Evolutionary conservation across 345 rosid genomes (phyloP), one percentile per base, ranked within the genome.

Genomic region (Raphanus sativus): DNA sequence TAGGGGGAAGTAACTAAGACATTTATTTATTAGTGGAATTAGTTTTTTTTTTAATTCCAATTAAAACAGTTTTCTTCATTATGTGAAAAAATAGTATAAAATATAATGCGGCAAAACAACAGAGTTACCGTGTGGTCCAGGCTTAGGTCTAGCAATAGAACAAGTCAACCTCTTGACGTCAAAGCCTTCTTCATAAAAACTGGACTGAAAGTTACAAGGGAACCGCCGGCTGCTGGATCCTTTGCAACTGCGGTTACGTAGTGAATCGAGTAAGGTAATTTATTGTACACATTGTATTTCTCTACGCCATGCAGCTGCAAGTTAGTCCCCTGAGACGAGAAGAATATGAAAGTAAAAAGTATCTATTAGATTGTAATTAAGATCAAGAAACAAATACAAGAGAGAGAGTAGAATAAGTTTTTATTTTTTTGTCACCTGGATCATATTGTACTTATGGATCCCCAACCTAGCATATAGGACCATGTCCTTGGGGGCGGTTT

Each of bases 151-250:
- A 54, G 64, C 63, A 69, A 56, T 21, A 33, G 3, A 6, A 2
- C 25, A 52, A 2, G 0, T 11, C 11, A 33, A 1, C 2, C 16
- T 32, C 11, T 4, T 42, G 50, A 42, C 4, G 6, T 4, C 13
- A 6, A 0, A 0, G 68, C 60, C 48, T 28, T 45, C 21, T 16
- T 3, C 68, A 16, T 3, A 0, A 42, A 62, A 7, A 2, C 0
- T 16, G 0, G 68, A 28, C 30, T 62, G 75, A 45, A 72, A 62
- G 48, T 3, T 11, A 62, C 68, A 72, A 72, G 68, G 13, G 75
- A 72, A 42, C 25, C 30, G 3, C 75, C 16, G 0, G 75, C 42
- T 61, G n/a, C 25, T 58, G 65, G 65, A 70, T 71, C 67, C 38
- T 71, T 71, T 42, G 75, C 60, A 71, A 45, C 32, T 12, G 8